Percentiles rank a stretch among this genome's conserved stretches.
Conservation (phyloP, 768 basidiomycete genomes). For the Austroboletus eburneus region DNA sequence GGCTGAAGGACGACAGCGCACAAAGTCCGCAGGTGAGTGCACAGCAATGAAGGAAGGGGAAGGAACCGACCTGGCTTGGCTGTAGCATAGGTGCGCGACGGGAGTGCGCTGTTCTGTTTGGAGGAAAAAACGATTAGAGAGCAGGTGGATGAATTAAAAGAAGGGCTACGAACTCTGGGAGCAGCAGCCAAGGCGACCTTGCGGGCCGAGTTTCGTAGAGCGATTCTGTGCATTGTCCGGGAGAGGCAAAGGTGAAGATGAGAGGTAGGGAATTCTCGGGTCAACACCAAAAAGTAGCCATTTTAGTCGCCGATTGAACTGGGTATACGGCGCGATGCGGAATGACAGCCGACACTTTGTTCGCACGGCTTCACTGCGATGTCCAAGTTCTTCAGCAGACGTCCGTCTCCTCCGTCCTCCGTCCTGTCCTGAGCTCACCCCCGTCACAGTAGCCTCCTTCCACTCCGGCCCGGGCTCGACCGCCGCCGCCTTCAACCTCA, state of each 20-base stretch:
- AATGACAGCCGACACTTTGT: constrained; percentile 9
- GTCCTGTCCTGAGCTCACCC: neutral
- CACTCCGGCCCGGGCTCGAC: constrained; percentile 40
- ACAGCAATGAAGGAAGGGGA: neutral
- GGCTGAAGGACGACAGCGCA: constrained; percentile 49
- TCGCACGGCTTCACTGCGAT: no score
- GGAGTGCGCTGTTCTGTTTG: constrained; percentile 40
- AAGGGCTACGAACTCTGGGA: constrained; percentile 46
- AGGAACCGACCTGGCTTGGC: constrained; percentile 86
- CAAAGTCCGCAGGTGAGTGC: constrained; percentile 8
- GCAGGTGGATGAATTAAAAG: no score
- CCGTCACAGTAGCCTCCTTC: constrained; percentile 25
- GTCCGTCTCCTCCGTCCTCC: constrained; percentile 5
- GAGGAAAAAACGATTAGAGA: no score
- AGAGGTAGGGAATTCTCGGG: constrained; percentile 37
- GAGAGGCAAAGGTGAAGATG: constrained; percentile 42
- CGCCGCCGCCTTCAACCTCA: constrained; percentile 68
- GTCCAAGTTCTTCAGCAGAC: no score
- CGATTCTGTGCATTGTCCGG: constrained; percentile 76
- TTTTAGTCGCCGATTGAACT: constrained; percentile 32
- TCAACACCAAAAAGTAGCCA: constrained; percentile 28
- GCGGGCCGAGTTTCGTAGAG: constrained; percentile 80
- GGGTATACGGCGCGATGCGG: constrained; percentile 5
- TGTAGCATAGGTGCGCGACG: constrained; percentile 88
- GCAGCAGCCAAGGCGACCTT: constrained; percentile 67